These are phyloP conservation scores for Metschnikowia shivogae DNA, from an alignment of 805 yeast species.

Conservation along the genomic window DNA sequence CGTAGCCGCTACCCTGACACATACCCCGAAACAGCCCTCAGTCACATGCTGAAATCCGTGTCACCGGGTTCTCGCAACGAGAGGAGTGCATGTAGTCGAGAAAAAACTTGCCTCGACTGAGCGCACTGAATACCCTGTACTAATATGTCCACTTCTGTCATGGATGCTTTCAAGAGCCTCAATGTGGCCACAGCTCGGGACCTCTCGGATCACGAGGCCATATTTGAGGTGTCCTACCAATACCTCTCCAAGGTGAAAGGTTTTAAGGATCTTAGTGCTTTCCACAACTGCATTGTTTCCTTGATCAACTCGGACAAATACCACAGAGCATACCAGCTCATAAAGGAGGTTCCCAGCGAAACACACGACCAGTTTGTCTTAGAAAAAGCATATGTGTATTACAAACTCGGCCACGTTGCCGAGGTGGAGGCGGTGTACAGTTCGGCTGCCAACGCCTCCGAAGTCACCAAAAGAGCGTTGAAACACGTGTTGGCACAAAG, in stretches of 20 bases:
- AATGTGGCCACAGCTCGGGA: conserved; percentile 27
- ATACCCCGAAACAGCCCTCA: too few species aligned
- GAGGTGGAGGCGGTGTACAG: conserved; percentile 18
- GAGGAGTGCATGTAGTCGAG: conserved; percentile 10
- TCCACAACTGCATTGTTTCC: conserved; percentile 48
- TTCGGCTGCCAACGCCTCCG: conserved; percentile 3
- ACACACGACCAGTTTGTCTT: conserved; percentile 35
- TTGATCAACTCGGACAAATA: conserved; percentile 58
- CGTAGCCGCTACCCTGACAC: too few species aligned
- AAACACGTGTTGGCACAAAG: conserved; percentile 53
- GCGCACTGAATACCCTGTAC: neutral
- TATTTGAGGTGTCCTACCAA: conserved; percentile 38
- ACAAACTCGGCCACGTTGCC: conserved; percentile 48
- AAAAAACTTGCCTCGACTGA: conserved; percentile 5
- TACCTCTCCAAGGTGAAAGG: conserved; percentile 36
- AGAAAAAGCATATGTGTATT: conserved; percentile 57
- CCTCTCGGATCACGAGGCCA: conserved; percentile 30
- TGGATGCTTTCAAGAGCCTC: conserved; percentile 39
- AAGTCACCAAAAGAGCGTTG: conserved; percentile 31
- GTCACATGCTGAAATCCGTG: too few species aligned
- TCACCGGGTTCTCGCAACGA: neutral
- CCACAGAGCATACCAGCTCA: conserved; percentile 41
- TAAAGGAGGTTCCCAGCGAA: conserved; percentile 38
- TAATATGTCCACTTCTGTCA: conserved; percentile 36
- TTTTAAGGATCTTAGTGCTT: conserved; percentile 33